Base-by-base conservation (phyloP, 768 basidiomycete species). In the Auricularia auricula-judae region DNA sequence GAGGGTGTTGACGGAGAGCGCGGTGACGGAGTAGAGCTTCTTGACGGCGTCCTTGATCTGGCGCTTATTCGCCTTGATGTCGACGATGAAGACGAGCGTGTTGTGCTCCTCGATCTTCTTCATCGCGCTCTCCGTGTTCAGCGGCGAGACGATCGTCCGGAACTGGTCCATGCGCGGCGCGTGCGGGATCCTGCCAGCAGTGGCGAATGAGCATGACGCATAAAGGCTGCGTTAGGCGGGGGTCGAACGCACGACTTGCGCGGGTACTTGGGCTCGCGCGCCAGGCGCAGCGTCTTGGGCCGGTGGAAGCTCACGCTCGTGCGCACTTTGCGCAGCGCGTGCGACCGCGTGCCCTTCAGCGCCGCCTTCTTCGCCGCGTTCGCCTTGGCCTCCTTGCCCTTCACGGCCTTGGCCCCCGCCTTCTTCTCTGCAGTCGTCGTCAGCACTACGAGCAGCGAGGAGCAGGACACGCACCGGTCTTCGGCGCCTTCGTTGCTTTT, bases 41-140 rank as follows among this genome's bases (percentile, higher is more conserved):
- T 98, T 98, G 71, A 99, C 94, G 1, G 97, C 97, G 71, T 98
- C 93, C 86, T 94, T 96, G 81, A 98, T 98, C 78, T 99, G 93
- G 59, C 93, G 86, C 85, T 99, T 99, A 86, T 97, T 99, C 70
- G 93, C 81, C 75, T 86, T 87, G 76, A 98, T 73, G 77, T 98
- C 95, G 63, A 97, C 94, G 66, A 98, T 88, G 82, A 98, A 99
- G 66, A 99, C 97, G 65, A 98, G 85, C 36, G 97, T 99, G 79
- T 99, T 98, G 83, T 98, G 88, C 78, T 98, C 96, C 83, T 99
- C 96, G 65, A 99, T 99, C 86, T 99, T 97, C 86, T 98, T 96
- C 96, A 98, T 98, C 67, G 96, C 95, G 12, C 86, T 88, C 78
- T 98, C 95, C 16, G 93, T 96, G 86, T 93, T 96, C 76, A 93